Base-by-base conservation (phyloP, 2,329 filamentous ascomycete genomes). In the Penicillium sp. region DNA sequence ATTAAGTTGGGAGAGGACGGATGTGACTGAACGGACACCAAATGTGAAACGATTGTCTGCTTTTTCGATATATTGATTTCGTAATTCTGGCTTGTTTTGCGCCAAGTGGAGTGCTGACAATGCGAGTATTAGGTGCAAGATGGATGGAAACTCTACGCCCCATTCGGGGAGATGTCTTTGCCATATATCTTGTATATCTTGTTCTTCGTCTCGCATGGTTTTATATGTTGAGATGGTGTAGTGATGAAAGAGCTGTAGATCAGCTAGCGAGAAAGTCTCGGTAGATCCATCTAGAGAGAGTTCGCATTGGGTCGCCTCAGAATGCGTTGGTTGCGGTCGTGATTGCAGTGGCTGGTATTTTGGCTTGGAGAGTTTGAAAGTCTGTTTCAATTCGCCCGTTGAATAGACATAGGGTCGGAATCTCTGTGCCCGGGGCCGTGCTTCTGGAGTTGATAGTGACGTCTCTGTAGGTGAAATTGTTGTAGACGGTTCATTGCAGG, bases 11-110 rank as follows among this genome's bases (percentile, higher is more conserved):
- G 68, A 59, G 3, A 74, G 55, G 0, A 74, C 62, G 1, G 64
- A 48, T 0, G 69, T 72, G 0, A 74, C 71, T 2, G 69, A 72
- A 19, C 62, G 68, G 1, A 74, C 59, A 1, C 72, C 72, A 44
- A 74, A 73, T 0, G 68, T 73, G 37, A 74, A 74, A 54, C 74
- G 72, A 4, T 61, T 59, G 48, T 73, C 68, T 5, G 71, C 72
- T 55, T 70, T 65, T 9, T 50, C 47, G 8, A 68, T 29, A 27
- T 73, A 73, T 19, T 64, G 37, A 0, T 57, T 54, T 21, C 61
- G 59, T 4, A 48, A 22, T 2, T 54, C 51, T 1, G 66, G 71
- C 9, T 64, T 35, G n/a, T 68, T 19, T 33, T 67, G 48, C 2
- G 57, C 63, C 3, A 69, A 54, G 51, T 74, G 70, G 0, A 74